Percentiles rank a stretch among this genome's conserved stretches.
phyloP scores from a whole-genome alignment of 352 stramenopile genomes.

The Phytophthora colocasiae region DNA sequence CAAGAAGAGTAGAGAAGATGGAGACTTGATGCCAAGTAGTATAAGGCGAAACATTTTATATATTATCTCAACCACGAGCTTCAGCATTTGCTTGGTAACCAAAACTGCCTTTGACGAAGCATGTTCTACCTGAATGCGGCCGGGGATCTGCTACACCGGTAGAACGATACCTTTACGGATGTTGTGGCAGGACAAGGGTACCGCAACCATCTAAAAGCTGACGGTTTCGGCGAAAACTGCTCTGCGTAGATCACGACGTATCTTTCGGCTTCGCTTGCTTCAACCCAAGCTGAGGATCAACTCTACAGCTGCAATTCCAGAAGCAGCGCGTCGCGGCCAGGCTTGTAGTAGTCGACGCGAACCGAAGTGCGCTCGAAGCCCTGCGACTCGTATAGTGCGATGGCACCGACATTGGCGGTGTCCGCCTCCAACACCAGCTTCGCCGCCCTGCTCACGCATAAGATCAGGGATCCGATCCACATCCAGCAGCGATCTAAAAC shows the following conservation, averaged over 20 bases:
- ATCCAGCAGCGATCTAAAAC: background rate
- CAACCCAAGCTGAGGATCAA: no score
- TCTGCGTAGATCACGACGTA: no score
- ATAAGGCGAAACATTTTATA: slow-evolving; percentile 10
- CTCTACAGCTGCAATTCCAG: slow-evolving; percentile 41
- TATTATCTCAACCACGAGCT: no score
- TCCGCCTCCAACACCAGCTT: slow-evolving; percentile 40
- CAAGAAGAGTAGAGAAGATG: background rate
- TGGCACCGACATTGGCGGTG: slow-evolving; percentile 39
- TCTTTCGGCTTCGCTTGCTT: no score
- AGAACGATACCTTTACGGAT: no score
- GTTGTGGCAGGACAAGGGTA: no score
- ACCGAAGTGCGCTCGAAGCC: slow-evolving; percentile 38
- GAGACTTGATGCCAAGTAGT: slow-evolving; percentile 2
- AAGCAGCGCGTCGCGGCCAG: slow-evolving; percentile 47
- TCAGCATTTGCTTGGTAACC: no score
- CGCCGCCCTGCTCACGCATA: slow-evolving; percentile 22
- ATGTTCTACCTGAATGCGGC: no score
- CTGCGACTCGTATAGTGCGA: slow-evolving; percentile 50
- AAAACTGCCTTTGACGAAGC: no score
- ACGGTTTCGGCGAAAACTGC: no score
- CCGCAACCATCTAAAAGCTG: no score
- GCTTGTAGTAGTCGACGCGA: slow-evolving; percentile 52
- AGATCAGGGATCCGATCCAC: slow-evolving; percentile 3
- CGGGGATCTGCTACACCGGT: no score